phyloP scores from a whole-genome alignment of 2,329 filamentous ascomycete species.

The Verticillium isaacii region DNA sequence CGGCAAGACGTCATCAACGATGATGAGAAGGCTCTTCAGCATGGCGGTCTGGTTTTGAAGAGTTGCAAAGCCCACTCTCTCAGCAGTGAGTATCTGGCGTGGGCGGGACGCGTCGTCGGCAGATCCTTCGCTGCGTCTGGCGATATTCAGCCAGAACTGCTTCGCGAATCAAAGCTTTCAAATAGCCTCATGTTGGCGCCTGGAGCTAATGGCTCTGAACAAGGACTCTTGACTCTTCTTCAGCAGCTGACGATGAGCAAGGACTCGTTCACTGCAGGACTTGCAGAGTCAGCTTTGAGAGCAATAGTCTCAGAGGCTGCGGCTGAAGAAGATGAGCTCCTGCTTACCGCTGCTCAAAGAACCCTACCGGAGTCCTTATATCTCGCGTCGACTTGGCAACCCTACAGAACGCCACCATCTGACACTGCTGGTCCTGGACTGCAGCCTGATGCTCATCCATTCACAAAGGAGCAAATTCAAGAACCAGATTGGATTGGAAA shows the following conservation, averaged over 20 bases:
- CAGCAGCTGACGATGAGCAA: constrained; percentile 56
- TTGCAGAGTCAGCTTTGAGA: constrained; percentile 57
- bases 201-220: constrained; percentile 53
- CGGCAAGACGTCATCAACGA: constrained; percentile 60
- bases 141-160: constrained; percentile 54
- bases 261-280: constrained; percentile 49
- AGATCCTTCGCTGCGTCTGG: constrained; percentile 77
- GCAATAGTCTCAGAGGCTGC: constrained; percentile 50
- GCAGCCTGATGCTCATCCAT: constrained; percentile 23
- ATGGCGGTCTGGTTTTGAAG: constrained; percentile 68
- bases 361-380: constrained; percentile 48
- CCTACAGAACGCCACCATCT: constrained; percentile 50
- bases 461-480: constrained; percentile 35
- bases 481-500: constrained; percentile 54
- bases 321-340: constrained; percentile 38
- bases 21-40: constrained; percentile 58
- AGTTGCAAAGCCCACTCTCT: constrained; percentile 63
- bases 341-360: constrained; percentile 46
- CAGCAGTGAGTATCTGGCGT: constrained; percentile 68
- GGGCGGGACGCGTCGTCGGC: constrained; percentile 82
- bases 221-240: constrained; percentile 57
- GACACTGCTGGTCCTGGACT: constrained; percentile 26
- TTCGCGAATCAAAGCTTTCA: constrained; percentile 54
- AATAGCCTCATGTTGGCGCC: constrained; percentile 42
- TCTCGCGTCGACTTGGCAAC: constrained; percentile 51